Base-by-base conservation (phyloP, 805 yeast species). In the Wickerhamomyces pijperi region DNA sequence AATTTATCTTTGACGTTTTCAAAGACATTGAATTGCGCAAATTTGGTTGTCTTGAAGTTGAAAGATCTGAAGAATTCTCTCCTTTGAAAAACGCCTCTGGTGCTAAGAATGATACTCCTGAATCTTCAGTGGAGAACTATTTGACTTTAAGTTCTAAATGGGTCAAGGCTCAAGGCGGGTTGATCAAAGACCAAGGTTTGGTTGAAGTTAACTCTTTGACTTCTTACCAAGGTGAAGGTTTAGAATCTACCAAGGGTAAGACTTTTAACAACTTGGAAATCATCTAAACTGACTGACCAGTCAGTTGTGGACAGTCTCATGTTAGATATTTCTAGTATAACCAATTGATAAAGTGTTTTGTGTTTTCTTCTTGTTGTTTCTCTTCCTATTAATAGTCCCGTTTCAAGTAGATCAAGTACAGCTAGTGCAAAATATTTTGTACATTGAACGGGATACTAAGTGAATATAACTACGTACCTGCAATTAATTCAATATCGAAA, bases 1-100 rank as follows among this genome's bases (percentile, higher is more conserved):
- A 90, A 59, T 92, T 92, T 53, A 94, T 92, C 41, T 92, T 92
- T 64, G 99, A 92, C 56, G 94, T 92, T 19, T 92, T 92, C 63
- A 88, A 88, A 37, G 72, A 78, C 23, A 80, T 92, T 28, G 70
- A 74, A 12, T 55, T 88, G 45, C 55, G 58, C 14, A 74, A 74
- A 51, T 92, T 92, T 58, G 98, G 95, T 1, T 84, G 94, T 56
- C 68, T 92, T 42, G 98, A 92, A 63, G 98, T 92, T 18, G 82
- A 74, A 31, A 76, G 99, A 58, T 46, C 64, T 3, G 78, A 76
- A 42, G 98, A 92, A 60, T 92, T 92, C 55, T 81, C 95, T 16
- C 98, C 98, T 3, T 72, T 92, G 60, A 92, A 92, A 55, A 92
- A 92, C 60, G 94, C 85, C 2, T 76, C 81, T 13, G 94, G 87